Base-by-base conservation (phyloP, 2,329 filamentous ascomycete genomes). In the Colletotrichum tropicale region DNA sequence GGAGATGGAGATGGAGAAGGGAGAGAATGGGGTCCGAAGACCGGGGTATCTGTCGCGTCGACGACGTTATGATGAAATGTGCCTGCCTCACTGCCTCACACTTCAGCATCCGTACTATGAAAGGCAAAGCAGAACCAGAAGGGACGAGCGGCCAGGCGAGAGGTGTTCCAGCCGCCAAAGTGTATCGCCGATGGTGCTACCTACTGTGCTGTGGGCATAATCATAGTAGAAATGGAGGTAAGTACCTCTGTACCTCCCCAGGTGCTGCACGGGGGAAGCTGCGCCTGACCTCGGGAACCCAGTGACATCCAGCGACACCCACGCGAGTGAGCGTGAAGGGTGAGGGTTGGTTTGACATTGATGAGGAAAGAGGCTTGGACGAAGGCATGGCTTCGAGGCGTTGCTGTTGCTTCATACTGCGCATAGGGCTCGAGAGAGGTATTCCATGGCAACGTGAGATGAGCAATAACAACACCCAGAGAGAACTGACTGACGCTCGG, bases 131-230 rank as follows among this genome's bases (percentile, higher is more conserved):
- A 48, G 34, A 36, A 48, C 18, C 68, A 73, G 62, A 56, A 73
- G 70, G 70, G 70, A 73, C 62, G 70, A 73, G 73, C 73, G 69
- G 43, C 55, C 69, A 73, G 62, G 69, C 56, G 56, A 38, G 32
- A 75, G 69, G 73, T 72, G 56, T 68, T 67, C 64, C 58, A 68
- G 58, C 18, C 68, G 58, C 15, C 8, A 75, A 73, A 73, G 55
- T 58, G 64, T 73, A 58, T 64, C 28, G 16, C 36, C 58, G 28
- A 32, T n/a, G 21, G n/a, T 60, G 66, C 21, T 52, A 52, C 43
- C 21, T 52, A 52, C 43, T 52, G 43, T 48, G 43, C 34, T 36
- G 34, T 36, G 15, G 15, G 7, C 34, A 36, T 36, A 36, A 16
- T 36, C 10, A 32, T 13, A 34, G 34, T 18, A 9, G 34, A 18